Evolutionary conservation across 2,329 filamentous ascomycete species (phyloP), one percentile per base, ranked within the genome.

Genomic region (Paracoccidioides lutzii): DNA sequence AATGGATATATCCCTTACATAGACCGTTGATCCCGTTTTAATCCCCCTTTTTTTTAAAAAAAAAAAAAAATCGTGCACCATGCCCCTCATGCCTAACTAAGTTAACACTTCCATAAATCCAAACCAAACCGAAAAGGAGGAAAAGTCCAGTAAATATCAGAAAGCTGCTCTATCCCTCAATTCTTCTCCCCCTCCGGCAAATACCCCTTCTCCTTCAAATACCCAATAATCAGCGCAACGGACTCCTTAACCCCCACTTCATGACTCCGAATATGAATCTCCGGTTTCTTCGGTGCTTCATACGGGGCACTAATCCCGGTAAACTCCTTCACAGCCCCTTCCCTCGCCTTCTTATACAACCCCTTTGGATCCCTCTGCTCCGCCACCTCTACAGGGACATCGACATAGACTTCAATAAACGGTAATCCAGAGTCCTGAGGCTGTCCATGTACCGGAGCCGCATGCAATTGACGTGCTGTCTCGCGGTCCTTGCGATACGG

Each of bases 321-420:
- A 70, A 98, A 98, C 64, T 97, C 89, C 74, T 94, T 93, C 73
- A 97, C 97, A 71, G 94, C 83, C 46, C 93, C 93, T 53, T 87
- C 85, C 46, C 91, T 79, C 10, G 93, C 93, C 81, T 95, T 95
- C 80, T 95, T 95, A 76, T 98, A 98, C 58, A 97, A 76, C 4
- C 91, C 93, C 82, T 98, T 98, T 51, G 93, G 93, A 69, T 98
- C 93, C 60, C 93, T 83, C 80, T 91, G 79, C 81, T 97, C 91
- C 41, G 93, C 91, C 46, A 93, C 88, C 72, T 89, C 88, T 62
- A 97, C 80, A 12, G 90, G 87, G 10, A 97, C 83, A 72, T 98
- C 90, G 60, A 98, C 85, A 68, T 83, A 95, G 57, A 97, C 89
- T 75, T 98, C 93, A 62, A 98, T 80, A 69, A 98, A 98, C 8